These are phyloP conservation scores for Apostasia shenzhenica DNA, from an alignment of 106 monocot species.

Conservation along the genomic window DNA sequence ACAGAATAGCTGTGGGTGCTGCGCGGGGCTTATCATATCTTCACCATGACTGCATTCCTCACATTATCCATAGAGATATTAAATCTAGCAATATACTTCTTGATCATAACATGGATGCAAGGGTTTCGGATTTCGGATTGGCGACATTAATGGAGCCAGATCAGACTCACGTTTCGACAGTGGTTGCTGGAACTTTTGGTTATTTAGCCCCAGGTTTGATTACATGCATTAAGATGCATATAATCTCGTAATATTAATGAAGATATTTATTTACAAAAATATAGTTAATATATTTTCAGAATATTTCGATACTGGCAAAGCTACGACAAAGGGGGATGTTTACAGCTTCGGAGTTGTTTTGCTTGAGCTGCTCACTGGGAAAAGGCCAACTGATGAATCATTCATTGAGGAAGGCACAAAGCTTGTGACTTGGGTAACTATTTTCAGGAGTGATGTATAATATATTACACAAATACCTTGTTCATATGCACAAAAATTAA, in stretches of 20 bases:
- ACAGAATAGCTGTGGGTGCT: conserved; percentile 54
- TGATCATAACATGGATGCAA: conserved; percentile 70
- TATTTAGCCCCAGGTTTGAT: conserved; percentile 68
- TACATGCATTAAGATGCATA: too few relatives aligned
- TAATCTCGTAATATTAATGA: background rate
- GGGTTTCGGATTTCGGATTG: conserved; percentile 72
- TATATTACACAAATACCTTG: too few relatives aligned
- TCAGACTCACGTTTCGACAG: conserved; percentile 63
- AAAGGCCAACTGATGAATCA: conserved; percentile 69
- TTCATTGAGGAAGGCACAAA: conserved; percentile 66
- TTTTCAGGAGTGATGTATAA: too few relatives aligned
- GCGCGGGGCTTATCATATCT: conserved; percentile 32
- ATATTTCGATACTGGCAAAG: conserved; percentile 78
- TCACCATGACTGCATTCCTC: too few relatives aligned
- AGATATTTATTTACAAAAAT: background rate
- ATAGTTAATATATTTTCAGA: conserved; percentile 20
- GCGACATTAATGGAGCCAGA: conserved; percentile 57
- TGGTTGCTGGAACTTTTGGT: conserved; percentile 76
- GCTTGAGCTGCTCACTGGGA: conserved; percentile 73
- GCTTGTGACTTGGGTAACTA: conserved; percentile 60
- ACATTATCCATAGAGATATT: conserved; percentile 7
- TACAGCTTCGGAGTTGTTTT: conserved; percentile 79
- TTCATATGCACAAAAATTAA: too few relatives aligned
- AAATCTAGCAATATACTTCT: conserved; percentile 85
- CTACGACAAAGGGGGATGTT: conserved; percentile 72